Conservation (phyloP, 2,329 filamentous ascomycete species). For the Arachnopeziza araneosa region DNA sequence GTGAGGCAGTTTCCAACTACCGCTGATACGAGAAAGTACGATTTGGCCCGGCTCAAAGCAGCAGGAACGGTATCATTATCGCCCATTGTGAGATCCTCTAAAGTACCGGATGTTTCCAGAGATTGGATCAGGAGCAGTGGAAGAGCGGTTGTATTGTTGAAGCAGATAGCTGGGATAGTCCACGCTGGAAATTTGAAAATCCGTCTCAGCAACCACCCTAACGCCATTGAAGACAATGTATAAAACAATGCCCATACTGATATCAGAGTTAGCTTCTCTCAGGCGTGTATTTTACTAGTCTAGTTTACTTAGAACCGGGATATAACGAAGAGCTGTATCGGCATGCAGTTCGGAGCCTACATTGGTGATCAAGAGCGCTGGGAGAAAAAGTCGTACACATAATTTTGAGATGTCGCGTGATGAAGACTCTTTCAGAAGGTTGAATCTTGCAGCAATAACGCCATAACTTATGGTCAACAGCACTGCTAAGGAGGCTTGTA, state of each 20-base stretch:
- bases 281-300: too few species aligned
- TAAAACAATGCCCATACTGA: conserved; percentile 47
- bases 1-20: too few species aligned
- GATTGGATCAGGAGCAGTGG: conserved; percentile 44
- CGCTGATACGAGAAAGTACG: too few species aligned
- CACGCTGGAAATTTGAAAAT: conserved; percentile 45
- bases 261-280: conserved; percentile 6
- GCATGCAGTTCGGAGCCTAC: conserved; percentile 45
- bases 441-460: conserved; percentile 44
- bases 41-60: too few species aligned
- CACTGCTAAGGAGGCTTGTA: conserved; percentile 50
- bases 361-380: conserved; percentile 47
- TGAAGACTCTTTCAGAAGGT: conserved; percentile 40
- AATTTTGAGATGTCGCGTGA: conserved; percentile 48
- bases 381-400: conserved; percentile 48
- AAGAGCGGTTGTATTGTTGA: conserved; percentile 53
- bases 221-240: conserved; percentile 41
- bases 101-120: conserved; percentile 41
- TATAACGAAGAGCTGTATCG: conserved; percentile 42
- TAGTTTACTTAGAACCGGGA: conserved; percentile 40
- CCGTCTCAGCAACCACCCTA: conserved; percentile 39
- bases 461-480: conserved; percentile 49
- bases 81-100: conserved; percentile 29
- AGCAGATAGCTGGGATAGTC: conserved; percentile 47
- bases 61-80: too few species aligned